Conservation (phyloP, 768 basidiomycete species). For the Russula abietina region DNA sequence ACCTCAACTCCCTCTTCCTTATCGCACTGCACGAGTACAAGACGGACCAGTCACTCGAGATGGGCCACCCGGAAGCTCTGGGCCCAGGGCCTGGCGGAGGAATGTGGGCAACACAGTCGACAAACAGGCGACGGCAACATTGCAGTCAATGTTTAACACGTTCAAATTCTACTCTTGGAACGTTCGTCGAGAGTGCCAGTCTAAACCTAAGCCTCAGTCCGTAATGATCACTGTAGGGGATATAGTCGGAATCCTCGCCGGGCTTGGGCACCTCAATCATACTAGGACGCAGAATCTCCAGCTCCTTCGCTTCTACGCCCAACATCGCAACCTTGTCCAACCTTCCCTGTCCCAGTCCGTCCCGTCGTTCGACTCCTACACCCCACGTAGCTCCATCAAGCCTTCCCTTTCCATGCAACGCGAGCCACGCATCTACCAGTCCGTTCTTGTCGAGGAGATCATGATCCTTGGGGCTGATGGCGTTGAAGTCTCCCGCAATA, state of each 20-base stretch:
- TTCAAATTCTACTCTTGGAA: too few species aligned
- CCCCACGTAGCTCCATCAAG: slow-evolving; percentile 38
- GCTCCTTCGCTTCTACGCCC: slow-evolving; percentile 33
- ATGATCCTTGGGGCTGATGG: slow-evolving; percentile 36
- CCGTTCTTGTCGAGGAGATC: slow-evolving; percentile 34
- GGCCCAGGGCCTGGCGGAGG: too few species aligned
- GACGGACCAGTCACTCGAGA: too few species aligned
- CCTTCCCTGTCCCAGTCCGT: slow-evolving; percentile 26
- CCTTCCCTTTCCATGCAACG: slow-evolving; percentile 30
- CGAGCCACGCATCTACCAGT: slow-evolving; percentile 41
- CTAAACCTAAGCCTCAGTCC: slow-evolving; percentile 29
- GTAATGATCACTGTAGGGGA: slow-evolving; percentile 36
- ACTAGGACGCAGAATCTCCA: slow-evolving; percentile 36
- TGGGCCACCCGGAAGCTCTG: too few species aligned
- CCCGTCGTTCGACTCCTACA: slow-evolving; percentile 29
- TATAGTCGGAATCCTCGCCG: slow-evolving; percentile 15
- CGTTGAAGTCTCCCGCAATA: slow-evolving; percentile 23
- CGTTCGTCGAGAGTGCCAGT: too few species aligned
- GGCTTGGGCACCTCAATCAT: slow-evolving; percentile 25
- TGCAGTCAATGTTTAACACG: too few species aligned
- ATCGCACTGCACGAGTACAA: too few species aligned
- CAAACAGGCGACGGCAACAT: too few species aligned
- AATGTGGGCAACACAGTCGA: too few species aligned
- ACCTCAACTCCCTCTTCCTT: too few species aligned
- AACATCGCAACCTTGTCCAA: slow-evolving; percentile 38